Evolutionary conservation across 495 filamentous ascomycete species (phyloP).

Genomic region (Penicillium pulvis): DNA sequence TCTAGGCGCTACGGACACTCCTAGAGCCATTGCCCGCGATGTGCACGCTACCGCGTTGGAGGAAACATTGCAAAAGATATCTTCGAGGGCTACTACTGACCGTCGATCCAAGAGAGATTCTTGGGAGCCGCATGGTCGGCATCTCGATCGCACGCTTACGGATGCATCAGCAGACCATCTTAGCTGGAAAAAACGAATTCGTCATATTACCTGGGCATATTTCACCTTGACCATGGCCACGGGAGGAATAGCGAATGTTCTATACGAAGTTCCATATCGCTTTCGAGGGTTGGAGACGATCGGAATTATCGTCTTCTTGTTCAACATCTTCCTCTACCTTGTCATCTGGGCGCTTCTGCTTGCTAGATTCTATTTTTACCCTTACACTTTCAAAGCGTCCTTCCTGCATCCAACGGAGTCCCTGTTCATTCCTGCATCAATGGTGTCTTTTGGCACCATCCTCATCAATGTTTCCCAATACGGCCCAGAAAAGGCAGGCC

Average conservation of each 20-base stretch:
- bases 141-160: constrained; percentile 16
- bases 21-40: constrained; percentile 22
- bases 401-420: constrained; percentile 79
- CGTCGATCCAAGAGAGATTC: constrained; percentile 8
- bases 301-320: constrained; percentile 71
- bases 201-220: constrained; percentile 66
- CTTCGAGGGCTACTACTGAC: constrained; percentile 24
- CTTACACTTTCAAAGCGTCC: constrained; percentile 70
- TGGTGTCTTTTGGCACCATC: constrained; percentile 74
- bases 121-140: constrained; percentile 18
- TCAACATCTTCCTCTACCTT: constrained; percentile 74
- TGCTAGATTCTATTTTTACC: constrained; percentile 68
- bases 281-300: constrained; percentile 70
- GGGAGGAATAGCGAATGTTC: constrained; percentile 78
- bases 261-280: constrained; percentile 69
- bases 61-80: constrained; percentile 23
- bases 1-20: constrained; percentile 11
- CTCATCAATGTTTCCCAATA: constrained; percentile 81
- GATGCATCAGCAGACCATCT: constrained; percentile 26
- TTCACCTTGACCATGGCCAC: constrained; percentile 82
- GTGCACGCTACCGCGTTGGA: constrained; percentile 40
- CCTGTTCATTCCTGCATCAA: constrained; percentile 73
- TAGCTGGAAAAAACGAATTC: constrained; percentile 51
- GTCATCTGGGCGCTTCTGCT: constrained; percentile 68
- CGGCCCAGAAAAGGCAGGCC: constrained; percentile 63